A percentile compares a stretch with the other conserved stretches of the same genome.
phyloP scores from a whole-genome alignment of 2,329 filamentous ascomycete genomes.

The Colletotrichum neosansevieriae region DNA sequence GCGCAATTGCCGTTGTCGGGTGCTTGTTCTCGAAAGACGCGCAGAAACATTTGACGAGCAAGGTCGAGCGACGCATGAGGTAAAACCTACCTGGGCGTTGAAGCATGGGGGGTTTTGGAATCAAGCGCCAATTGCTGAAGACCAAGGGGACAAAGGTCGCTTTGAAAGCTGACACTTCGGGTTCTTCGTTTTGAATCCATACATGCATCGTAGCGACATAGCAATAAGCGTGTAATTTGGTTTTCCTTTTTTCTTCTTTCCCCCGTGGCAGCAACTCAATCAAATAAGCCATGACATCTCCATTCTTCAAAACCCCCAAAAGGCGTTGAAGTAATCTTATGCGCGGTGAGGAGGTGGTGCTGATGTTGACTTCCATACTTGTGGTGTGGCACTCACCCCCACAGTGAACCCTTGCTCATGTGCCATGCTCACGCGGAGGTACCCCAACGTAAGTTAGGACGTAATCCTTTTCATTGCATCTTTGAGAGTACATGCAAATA shows the following conservation, averaged over 20 bases:
- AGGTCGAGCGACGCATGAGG: conserved; percentile 51
- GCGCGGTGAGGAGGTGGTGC: too few relatives aligned
- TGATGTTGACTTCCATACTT: too few relatives aligned
- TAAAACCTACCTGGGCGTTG: conserved; percentile 2
- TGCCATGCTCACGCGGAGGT: too few relatives aligned
- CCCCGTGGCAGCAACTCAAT: conserved; percentile 5
- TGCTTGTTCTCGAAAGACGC: conserved; percentile 52
- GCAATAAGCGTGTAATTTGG: conserved; percentile 10
- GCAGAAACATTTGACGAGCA: conserved; percentile 49
- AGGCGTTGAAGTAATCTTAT: too few relatives aligned
- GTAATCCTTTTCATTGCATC: too few relatives aligned
- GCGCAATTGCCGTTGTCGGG: conserved; percentile 52
- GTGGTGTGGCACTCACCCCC: too few relatives aligned
- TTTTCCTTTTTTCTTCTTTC: background rate
- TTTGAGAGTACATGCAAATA: too few relatives aligned
- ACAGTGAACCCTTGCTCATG: too few relatives aligned
- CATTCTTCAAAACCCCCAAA: too few relatives aligned
- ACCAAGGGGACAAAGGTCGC: background rate
- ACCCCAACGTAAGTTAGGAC: too few relatives aligned
- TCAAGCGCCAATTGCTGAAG: background rate
- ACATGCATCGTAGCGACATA: background rate
- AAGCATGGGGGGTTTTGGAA: background rate
- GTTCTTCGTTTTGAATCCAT: background rate
- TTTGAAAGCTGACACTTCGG: conserved; percentile 12
- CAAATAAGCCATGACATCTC: conserved; percentile 1